phyloP scores from a whole-genome alignment of 345 rosid genomes.

The Lepidium aucheri region DNA sequence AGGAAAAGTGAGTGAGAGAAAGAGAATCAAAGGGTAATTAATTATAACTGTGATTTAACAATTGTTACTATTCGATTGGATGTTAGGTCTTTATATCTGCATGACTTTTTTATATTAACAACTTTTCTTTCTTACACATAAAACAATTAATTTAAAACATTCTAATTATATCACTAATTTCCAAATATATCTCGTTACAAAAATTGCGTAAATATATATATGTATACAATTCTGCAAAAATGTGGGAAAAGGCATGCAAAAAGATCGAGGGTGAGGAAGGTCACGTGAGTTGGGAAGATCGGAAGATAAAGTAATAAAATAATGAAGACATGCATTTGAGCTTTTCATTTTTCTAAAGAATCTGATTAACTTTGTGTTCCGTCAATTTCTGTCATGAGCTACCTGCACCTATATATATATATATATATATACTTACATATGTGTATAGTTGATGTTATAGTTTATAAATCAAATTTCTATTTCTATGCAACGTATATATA shows the following conservation, averaged over 20 bases:
- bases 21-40: constrained; percentile 12
- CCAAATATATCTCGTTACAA: neutral
- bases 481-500: neutral
- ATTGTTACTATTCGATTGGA: constrained; percentile 20
- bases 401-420: constrained; percentile 11
- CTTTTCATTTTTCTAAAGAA: constrained; percentile 23
- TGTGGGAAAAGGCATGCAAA: constrained; percentile 17
- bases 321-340: constrained; percentile 48
- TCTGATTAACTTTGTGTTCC: constrained; percentile 34
- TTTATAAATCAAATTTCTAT: neutral
- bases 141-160: neutral
- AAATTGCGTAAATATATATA: neutral
- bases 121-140: neutral
- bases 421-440: neutral
- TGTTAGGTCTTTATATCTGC: constrained; percentile 29
- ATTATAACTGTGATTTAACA: constrained; percentile 12
- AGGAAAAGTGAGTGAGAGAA: constrained; percentile 29
- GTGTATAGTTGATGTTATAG: neutral
- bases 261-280: constrained; percentile 30
- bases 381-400: constrained; percentile 43
- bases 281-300: constrained; percentile 23
- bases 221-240: neutral
- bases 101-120: constrained; percentile 8
- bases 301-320: constrained; percentile 31
- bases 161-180: neutral